Evolutionary conservation across 2,329 filamentous ascomycete species (phyloP), one percentile per base, ranked within the genome.

Genomic region (Penicillium sp.): DNA sequence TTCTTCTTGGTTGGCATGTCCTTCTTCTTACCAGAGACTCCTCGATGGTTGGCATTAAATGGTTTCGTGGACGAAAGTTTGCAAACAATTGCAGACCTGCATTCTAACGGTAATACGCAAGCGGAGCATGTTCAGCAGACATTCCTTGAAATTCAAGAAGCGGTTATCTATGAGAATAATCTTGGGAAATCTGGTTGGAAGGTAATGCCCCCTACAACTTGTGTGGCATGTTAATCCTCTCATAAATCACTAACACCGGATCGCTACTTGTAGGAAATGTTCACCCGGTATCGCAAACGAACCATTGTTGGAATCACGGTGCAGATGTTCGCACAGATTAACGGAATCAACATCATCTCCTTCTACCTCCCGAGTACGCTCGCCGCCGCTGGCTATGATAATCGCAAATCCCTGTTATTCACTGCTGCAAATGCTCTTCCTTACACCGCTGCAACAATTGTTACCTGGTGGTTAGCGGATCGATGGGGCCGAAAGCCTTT

Each of bases 331-430:
- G 72, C 74, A 1, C 72, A 76, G 45, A 66, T 76, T 34, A 75
- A 75, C 60, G 74, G 74, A 24, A 76, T 76, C 62, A 76, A 76
- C 61, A 71, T 76, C 61, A 75, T 76, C 55, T 76, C 74, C 5
- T 76, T 76, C 59, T 77, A 77, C 49, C 71, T 76, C 14, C 74
- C 74, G 1, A 72, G 66, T 20, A 71, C 72, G 0, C 67, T 76
- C 2, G 57, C 72, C 11, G 54, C 66, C 8, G 72, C 74, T n/a
- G 73, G 73, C 0, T 74, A 74, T 53, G 67, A 71, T 60, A 62
- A 74, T 13, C 58, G 66, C 26, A 72, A 73, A 51, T 76, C 74
- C 0, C 67, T 76, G 1, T 67, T 78, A 18, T 76, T 70, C 61
- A 76, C 75, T 1, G 74, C 70, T 14, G 74, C 72, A 1, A 77